Evolutionary conservation across 208 protist species (phyloP), one percentile per base, ranked within the genome.

Genomic region (Leishmania turanica): DNA sequence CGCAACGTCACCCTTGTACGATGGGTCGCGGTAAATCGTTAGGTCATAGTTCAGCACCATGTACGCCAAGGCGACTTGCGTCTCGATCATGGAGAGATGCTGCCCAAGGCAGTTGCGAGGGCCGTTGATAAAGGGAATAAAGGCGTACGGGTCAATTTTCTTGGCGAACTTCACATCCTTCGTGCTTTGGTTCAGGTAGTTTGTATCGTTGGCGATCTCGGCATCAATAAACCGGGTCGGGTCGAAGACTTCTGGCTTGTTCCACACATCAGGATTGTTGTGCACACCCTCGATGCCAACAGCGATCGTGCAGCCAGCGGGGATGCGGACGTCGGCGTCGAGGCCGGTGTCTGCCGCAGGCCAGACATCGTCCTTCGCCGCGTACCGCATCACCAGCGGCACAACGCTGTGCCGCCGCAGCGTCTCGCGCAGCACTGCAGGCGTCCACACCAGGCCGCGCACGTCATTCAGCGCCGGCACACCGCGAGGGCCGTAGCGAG

Each of bases 21-120:
- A 71, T 19, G 84, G 71, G 56, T 89, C 86, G 11, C 84, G 79
- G 85, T 91, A 94, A 51, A 96, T 77, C 78, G 78, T 34, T 19
- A 96, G 81, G 77, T 95, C 89, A 90, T 92, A 96, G 81, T 91
- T 94, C 17, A 91, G 70, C 74, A 96, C 80, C 64, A 96, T 75
- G 82, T 93, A 97, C 27, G 90, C 87, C 19, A 97, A 76, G 17
- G 90, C 90, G 2, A 97, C 91, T 80, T 96, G 89, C 49, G 92
- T 95, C 82, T 98, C 96, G 69, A 98, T 93, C 60, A 98, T 85
- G 11, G 96, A 90, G 66, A 98, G 79, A 79, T 98, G 94, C 81
- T 98, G 96, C 13, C 96, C 96, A 37, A 98, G 90, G 87, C 96
- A 98, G 80, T 98, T 97, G 83, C 95, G 94, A 3, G 96, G 96